A percentile compares a stretch with the other conserved stretches of the same genome.
Evolutionary conservation across 805 yeast genomes (phyloP).

Genomic region (Saccharomycopsis vini): DNA sequence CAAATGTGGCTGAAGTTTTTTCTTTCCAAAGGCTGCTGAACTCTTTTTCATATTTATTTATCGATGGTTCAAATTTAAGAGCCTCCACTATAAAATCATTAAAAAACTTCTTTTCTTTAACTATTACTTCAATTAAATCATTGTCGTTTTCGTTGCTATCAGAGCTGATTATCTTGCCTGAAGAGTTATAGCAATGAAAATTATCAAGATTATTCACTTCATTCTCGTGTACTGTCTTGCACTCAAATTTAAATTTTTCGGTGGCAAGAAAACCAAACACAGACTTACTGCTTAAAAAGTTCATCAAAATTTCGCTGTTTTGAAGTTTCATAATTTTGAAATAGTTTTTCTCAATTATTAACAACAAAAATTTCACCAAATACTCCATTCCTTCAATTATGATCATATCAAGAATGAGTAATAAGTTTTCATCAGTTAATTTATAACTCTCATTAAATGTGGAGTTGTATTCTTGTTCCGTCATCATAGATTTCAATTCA

Average conservation of each 20-base stretch:
- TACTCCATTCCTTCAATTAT: conserved; percentile 19
- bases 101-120: conserved; percentile 14
- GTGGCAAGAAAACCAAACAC: conserved; percentile 13
- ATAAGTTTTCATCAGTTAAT: conserved; percentile 9
- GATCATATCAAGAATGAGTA: conserved; percentile 18
- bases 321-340: conserved; percentile 17
- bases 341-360: conserved; percentile 18
- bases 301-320: conserved; percentile 13
- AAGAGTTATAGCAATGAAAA: too few species aligned
- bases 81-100: conserved; percentile 17
- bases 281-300: conserved; percentile 11
- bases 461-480: conserved; percentile 5
- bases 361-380: conserved; percentile 16
- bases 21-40: conserved; percentile 13
- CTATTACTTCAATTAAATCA: conserved; percentile 14
- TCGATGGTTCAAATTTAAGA: conserved; percentile 15
- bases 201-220: too few species aligned
- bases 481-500: conserved; percentile 7
- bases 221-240: conserved; percentile 5
- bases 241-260: conserved; percentile 13
- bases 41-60: conserved; percentile 17
- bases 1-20: not conserved
- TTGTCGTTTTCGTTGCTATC: too few species aligned
- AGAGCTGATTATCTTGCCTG: too few species aligned
- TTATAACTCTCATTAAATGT: conserved; percentile 12